Conservation (phyloP, 805 yeast genomes). For the Saturnispora besseyi region DNA sequence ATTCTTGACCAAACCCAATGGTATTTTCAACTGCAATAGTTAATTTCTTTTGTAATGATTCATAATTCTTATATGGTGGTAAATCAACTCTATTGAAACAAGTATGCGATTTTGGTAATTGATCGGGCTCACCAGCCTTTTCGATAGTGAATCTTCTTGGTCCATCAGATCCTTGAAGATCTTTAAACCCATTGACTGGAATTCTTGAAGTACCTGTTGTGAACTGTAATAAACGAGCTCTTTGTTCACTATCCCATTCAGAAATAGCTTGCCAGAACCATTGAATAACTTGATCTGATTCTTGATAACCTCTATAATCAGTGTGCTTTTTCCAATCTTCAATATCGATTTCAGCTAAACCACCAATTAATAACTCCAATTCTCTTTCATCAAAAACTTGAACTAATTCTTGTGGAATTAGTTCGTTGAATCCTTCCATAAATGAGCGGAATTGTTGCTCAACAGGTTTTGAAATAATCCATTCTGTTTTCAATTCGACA, state of each 20-base stretch:
- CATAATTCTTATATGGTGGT: slow-evolving; percentile 86
- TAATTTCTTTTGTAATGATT: slow-evolving; percentile 77
- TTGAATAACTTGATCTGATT: slow-evolving; percentile 90
- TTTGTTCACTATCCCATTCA: slow-evolving; percentile 94
- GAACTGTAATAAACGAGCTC: slow-evolving; percentile 90
- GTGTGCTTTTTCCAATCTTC: slow-evolving; percentile 99
- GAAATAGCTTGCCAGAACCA: slow-evolving; percentile 97
- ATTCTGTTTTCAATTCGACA: slow-evolving; percentile 89
- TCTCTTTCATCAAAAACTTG: slow-evolving; percentile 98
- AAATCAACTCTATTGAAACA: slow-evolving; percentile 98
- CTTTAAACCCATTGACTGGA: slow-evolving; percentile 98
- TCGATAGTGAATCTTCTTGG: slow-evolving; percentile 98
- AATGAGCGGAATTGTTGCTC: slow-evolving; percentile 95
- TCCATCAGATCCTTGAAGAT: slow-evolving; percentile 97
- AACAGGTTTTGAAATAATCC: slow-evolving; percentile 90
- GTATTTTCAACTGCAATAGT: slow-evolving; percentile 98
- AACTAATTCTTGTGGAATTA: slow-evolving; percentile 93
- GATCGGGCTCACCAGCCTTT: slow-evolving; percentile 90
- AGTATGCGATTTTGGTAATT: slow-evolving; percentile 94
- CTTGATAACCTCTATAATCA: slow-evolving; percentile 96
- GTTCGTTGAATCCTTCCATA: slow-evolving; percentile 93
- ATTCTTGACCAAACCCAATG: slow-evolving; percentile 98
- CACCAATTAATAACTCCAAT: slow-evolving; percentile 92
- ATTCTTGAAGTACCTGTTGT: slow-evolving; percentile 99
- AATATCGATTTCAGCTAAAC: slow-evolving; percentile 94